Evolutionary conservation across 1,139 yeast genomes (phyloP).

Genomic region (Suhomyces atakaporum): DNA sequence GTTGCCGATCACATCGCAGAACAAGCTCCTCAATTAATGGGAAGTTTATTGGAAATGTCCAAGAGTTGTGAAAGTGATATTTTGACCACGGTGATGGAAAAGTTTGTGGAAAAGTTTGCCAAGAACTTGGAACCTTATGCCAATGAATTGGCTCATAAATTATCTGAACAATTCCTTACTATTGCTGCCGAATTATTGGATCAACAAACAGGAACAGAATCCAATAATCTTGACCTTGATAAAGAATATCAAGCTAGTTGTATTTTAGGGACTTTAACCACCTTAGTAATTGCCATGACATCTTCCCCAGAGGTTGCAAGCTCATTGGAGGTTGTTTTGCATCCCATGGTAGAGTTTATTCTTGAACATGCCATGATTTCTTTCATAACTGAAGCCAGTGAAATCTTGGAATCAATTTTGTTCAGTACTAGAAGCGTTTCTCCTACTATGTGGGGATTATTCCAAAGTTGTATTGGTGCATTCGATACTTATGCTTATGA

Average conservation of each 20-base stretch:
- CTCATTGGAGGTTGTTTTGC: conserved; percentile 41
- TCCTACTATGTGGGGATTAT: conserved; percentile 51
- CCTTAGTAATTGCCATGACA: conserved; percentile 55
- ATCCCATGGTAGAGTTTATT: conserved; percentile 46
- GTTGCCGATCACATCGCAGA: conserved; percentile 50
- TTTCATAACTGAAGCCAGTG: conserved; percentile 51
- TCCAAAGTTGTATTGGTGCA: conserved; percentile 42
- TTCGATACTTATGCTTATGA: conserved; percentile 58
- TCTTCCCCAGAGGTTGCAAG: conserved; percentile 48
- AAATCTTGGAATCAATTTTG: conserved; percentile 51
- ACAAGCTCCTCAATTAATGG: conserved; percentile 56
- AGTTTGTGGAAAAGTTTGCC: conserved; percentile 55
- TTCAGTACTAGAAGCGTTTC: conserved; percentile 43
- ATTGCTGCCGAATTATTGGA: conserved; percentile 49
- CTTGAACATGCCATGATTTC: conserved; percentile 51
- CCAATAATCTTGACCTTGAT: conserved; percentile 34
- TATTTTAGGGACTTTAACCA: conserved; percentile 50
- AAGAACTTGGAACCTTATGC: conserved; percentile 59
- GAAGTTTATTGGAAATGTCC: conserved; percentile 51
- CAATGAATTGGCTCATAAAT: conserved; percentile 47
- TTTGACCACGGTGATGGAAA: conserved; percentile 57
- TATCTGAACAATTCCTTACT: conserved; percentile 49
- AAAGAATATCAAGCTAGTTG: conserved; percentile 58
- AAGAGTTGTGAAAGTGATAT: conserved; percentile 55
- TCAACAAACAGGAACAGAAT: conserved; percentile 25